These are phyloP conservation scores for Paralagenidium karlingii DNA, from an alignment of 352 stramenopile genomes.

Conservation along the genomic window DNA sequence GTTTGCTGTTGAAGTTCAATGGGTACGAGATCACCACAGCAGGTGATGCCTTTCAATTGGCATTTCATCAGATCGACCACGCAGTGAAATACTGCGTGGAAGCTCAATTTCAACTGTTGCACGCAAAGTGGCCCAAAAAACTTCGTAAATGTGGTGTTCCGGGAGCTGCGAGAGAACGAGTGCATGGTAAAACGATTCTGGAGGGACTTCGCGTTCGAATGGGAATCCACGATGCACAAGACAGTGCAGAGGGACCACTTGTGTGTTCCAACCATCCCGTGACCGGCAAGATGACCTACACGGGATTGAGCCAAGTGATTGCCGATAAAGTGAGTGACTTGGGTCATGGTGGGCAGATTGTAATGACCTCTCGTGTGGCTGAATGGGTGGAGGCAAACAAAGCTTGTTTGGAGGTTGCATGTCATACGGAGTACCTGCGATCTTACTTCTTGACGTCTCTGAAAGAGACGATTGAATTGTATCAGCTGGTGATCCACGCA, in stretches of 20 bases:
- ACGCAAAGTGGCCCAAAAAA: constrained; percentile 22
- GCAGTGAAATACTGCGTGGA: constrained; percentile 37
- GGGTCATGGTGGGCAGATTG: constrained; percentile 33
- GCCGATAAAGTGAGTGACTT: constrained; percentile 31
- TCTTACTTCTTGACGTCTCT: no score
- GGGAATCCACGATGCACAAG: constrained; percentile 31
- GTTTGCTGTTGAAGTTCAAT: constrained; percentile 15
- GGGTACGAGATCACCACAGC: constrained; percentile 46
- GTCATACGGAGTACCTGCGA: constrained; percentile 35
- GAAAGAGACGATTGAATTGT: no score
- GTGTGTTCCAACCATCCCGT: constrained; percentile 27
- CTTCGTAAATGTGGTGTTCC: no score
- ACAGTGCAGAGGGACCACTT: constrained; percentile 19
- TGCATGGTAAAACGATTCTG: constrained; percentile 33
- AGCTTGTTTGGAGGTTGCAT: constrained; percentile 23
- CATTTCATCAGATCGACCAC: constrained; percentile 33
- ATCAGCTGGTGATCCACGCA: constrained; percentile 31
- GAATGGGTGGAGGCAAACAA: constrained; percentile 25
- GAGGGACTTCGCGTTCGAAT: constrained; percentile 34
- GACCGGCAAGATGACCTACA: constrained; percentile 38
- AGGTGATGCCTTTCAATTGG: constrained; percentile 42
- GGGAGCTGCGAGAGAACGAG: no score
- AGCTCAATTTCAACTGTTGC: constrained; percentile 27
- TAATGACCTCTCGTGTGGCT: constrained; percentile 20
- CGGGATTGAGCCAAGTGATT: constrained; percentile 30